Evolutionary conservation across 805 yeast species (phyloP).

Genomic region (Starmerella floris): DNA sequence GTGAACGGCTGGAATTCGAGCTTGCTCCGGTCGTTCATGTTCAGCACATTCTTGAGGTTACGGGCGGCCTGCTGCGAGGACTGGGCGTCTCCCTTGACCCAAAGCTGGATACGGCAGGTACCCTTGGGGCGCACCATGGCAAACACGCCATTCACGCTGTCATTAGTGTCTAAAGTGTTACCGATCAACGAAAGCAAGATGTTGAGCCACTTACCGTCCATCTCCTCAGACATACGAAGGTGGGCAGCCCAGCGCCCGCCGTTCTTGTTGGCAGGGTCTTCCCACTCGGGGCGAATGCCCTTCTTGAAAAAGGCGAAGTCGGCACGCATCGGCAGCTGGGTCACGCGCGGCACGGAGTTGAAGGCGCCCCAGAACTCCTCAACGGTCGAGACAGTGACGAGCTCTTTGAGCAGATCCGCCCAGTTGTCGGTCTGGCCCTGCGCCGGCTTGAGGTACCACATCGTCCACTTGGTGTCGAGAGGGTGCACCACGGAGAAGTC

Average conservation of each 20-base stretch:
- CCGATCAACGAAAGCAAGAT: conserved; percentile 74
- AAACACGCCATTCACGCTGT: conserved; percentile 85
- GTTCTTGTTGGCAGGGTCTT: conserved; percentile 67
- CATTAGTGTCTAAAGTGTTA: conserved; percentile 78
- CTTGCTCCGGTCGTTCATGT: conserved; percentile 51
- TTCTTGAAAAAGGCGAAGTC: conserved; percentile 92
- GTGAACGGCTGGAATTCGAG: conserved; percentile 70
- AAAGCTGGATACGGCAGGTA: conserved; percentile 64
- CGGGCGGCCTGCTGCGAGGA: conserved; percentile 60
- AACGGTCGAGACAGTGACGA: conserved; percentile 81
- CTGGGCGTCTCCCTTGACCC: conserved; percentile 65
- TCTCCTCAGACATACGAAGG: conserved; percentile 39
- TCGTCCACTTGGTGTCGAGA: conserved; percentile 79
- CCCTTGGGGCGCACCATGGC: conserved; percentile 73
- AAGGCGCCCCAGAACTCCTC: conserved; percentile 98
- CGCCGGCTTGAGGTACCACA: conserved; percentile 95
- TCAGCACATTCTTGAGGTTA: conserved; percentile 73
- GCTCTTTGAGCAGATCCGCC: conserved; percentile 86
- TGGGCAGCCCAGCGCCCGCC: conserved; percentile 93
- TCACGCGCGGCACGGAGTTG: conserved; percentile 84
- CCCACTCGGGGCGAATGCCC: conserved; percentile 97
- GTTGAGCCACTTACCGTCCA: conserved; percentile 79
- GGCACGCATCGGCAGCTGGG: conserved; percentile 78
- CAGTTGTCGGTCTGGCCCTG: conserved; percentile 64
- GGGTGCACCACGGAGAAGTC: conserved; percentile 72